These are phyloP conservation scores for Hypoxylon intermedium DNA, from an alignment of 495 filamentous ascomycete species.

Conservation along the genomic window DNA sequence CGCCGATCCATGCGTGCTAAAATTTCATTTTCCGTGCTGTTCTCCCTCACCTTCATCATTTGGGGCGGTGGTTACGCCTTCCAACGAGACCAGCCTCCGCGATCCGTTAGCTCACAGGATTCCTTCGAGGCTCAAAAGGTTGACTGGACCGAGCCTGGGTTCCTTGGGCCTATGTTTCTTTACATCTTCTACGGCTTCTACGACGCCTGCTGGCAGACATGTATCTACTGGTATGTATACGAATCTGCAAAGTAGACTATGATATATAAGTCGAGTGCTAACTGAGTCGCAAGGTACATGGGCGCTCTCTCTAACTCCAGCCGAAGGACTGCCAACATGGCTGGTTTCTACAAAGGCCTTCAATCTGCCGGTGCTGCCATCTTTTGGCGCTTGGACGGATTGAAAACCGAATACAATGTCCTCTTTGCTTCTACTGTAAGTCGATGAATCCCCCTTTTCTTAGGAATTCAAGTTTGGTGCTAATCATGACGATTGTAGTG, in stretches of 20 bases:
- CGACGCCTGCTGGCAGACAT: slow-evolving; percentile 84
- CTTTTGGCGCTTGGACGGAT: slow-evolving; percentile 78
- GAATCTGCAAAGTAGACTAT: slow-evolving; percentile 8
- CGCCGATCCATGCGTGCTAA: slow-evolving; percentile 79
- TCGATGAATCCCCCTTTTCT: not conserved
- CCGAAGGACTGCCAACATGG: slow-evolving; percentile 89
- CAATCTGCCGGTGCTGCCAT: slow-evolving; percentile 93
- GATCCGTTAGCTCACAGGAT: slow-evolving; percentile 34
- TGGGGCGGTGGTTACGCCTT: slow-evolving; percentile 91
- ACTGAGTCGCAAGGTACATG: slow-evolving; percentile 60
- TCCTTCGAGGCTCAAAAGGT: slow-evolving; percentile 41
- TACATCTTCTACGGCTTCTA: slow-evolving; percentile 95
- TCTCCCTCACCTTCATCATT: slow-evolving; percentile 77
- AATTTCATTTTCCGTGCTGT: slow-evolving; percentile 67
- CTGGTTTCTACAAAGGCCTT: slow-evolving; percentile 91
- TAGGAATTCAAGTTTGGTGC: not conserved
- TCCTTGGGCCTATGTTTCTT: slow-evolving; percentile 83
- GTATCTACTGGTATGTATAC: slow-evolving; percentile 78
- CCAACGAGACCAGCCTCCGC: slow-evolving; percentile 62
- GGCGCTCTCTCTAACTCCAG: slow-evolving; percentile 89
- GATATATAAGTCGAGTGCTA: slow-evolving; percentile 22
- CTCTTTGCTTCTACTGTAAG: slow-evolving; percentile 62
- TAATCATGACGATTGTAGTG: slow-evolving; percentile 62
- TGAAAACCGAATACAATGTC: slow-evolving; percentile 67
- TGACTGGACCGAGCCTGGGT: slow-evolving; percentile 73